These are phyloP conservation scores for Omphalea diandra DNA, from an alignment of 441 rosid genomes.

Conservation along the genomic window DNA sequence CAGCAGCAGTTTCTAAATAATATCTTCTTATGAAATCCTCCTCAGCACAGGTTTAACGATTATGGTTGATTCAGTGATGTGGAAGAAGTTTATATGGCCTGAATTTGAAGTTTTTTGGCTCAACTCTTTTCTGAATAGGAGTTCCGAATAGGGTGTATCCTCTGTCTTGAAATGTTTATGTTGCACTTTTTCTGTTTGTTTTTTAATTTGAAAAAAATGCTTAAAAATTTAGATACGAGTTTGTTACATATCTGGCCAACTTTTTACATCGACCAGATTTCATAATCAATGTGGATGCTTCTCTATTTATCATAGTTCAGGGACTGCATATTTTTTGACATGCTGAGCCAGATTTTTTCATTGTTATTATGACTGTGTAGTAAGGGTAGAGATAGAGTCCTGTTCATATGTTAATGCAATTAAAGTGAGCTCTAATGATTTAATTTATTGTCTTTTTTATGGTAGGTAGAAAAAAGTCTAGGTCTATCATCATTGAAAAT, in stretches of 20 bases:
- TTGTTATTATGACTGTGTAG: not conserved
- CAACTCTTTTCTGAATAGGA: constrained; percentile 92
- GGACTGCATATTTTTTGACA: not conserved
- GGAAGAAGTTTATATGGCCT: constrained; percentile 88
- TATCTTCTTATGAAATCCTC: constrained; percentile 30
- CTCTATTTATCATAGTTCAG: not conserved
- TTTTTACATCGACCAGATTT: no score
- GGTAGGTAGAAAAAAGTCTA: not conserved
- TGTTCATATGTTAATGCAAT: not conserved
- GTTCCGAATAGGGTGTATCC: constrained; percentile 99
- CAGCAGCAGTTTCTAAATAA: constrained; percentile 15
- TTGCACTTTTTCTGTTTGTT: not conserved
- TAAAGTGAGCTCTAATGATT: not conserved
- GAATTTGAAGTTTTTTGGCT: constrained; percentile 98
- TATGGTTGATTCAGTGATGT: constrained; percentile 84
- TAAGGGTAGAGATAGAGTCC: not conserved
- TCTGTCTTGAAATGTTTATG: constrained; percentile 28
- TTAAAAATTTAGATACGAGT: no score
- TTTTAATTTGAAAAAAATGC: no score
- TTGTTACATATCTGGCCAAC: no score
- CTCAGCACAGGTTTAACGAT: constrained; percentile 67
- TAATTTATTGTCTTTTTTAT: not conserved
- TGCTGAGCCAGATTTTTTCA: not conserved
- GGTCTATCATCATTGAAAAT: not conserved
- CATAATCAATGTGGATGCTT: not conserved